Percentiles rank a stretch among this genome's conserved stretches.
Evolutionary conservation across 768 basidiomycete genomes (phyloP).

Genomic region (Calocybe gangraenosa): DNA sequence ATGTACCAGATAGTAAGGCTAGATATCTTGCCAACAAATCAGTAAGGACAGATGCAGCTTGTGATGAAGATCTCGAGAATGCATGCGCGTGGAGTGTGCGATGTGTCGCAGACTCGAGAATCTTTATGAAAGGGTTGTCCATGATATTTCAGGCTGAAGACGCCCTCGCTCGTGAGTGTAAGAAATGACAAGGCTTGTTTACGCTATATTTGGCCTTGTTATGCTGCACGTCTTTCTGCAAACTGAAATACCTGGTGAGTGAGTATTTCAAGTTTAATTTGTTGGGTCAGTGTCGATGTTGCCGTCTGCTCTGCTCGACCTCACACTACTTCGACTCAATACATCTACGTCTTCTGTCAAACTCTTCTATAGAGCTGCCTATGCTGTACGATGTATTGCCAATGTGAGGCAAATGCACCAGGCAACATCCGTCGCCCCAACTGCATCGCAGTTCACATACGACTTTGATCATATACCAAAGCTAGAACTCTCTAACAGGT

Average conservation of each 20-base stretch:
- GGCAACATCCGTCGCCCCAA: slow-evolving; percentile 14
- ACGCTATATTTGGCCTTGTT: too few species aligned
- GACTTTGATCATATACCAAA: slow-evolving; percentile 1
- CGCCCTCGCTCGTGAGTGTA: too few species aligned
- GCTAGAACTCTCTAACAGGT: background rate
- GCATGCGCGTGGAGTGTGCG: slow-evolving; percentile 73
- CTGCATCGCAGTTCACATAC: slow-evolving; percentile 7
- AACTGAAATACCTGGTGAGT: too few species aligned
- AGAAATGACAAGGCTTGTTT: too few species aligned
- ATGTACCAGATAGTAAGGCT: slow-evolving; percentile 57
- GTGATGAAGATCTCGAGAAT: slow-evolving; percentile 72
- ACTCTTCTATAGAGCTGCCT: background rate
- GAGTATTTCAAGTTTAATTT: too few species aligned
- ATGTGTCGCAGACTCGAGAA: slow-evolving; percentile 64
- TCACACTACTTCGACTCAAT: slow-evolving; percentile 22
- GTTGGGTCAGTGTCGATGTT: slow-evolving; percentile 14
- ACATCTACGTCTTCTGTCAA: slow-evolving; percentile 12
- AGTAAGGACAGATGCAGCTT: slow-evolving; percentile 66
- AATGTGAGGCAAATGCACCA: slow-evolving; percentile 18
- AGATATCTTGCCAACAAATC: slow-evolving; percentile 77
- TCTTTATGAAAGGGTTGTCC: slow-evolving; percentile 52
- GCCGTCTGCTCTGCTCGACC: slow-evolving; percentile 24
- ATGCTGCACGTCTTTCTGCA: too few species aligned
- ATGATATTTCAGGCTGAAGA: too few species aligned
- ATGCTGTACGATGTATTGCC: slow-evolving; percentile 9